A percentile compares a stretch with the other conserved stretches of the same genome.
phyloP scores from a whole-genome alignment of 2,329 filamentous ascomycete species.

The Orbilia oligospora region DNA sequence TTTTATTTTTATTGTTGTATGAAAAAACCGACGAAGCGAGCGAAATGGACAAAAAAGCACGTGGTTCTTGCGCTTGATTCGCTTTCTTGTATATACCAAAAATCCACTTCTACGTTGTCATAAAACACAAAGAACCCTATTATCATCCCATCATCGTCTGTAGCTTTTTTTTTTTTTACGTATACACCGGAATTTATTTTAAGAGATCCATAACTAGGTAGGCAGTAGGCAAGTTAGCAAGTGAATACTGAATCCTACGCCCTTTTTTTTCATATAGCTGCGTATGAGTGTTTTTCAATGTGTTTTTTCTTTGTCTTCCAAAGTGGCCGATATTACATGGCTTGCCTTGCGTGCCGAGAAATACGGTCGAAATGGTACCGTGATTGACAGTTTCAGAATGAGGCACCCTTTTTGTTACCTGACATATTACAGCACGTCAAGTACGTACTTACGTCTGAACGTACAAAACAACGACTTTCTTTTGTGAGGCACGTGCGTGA shows the following conservation, averaged over 20 bases:
- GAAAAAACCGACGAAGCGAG: conserved; percentile 2
- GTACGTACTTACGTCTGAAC: too few species aligned
- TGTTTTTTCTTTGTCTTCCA: not conserved
- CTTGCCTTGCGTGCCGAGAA: conserved; percentile 12
- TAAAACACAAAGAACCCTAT: not conserved
- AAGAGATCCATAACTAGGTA: not conserved
- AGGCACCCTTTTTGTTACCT: conserved; percentile 13
- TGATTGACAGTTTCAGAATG: conserved; percentile 25
- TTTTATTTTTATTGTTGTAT: too few species aligned
- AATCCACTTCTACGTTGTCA: conserved; percentile 5
- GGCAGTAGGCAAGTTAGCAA: too few species aligned
- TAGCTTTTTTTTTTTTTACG: not conserved
- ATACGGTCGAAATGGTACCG: conserved; percentile 15
- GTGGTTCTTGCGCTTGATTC: conserved; percentile 2
- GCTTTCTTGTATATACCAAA: conserved; percentile 6
- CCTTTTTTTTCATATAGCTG: too few species aligned
- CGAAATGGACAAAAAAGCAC: conserved; percentile 28
- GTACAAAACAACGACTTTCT: not conserved
- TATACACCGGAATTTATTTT: not conserved
- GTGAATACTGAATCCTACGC: not conserved
- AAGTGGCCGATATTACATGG: conserved; percentile 12
- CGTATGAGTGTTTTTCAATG: not conserved
- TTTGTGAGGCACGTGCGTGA: conserved; percentile 16
- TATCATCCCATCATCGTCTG: conserved; percentile 5
- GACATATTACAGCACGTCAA: not conserved